A percentile compares a stretch with the other conserved stretches of the same genome.
Conservation (phyloP, 495 filamentous ascomycete genomes). For the Penicillium pancosmium region DNA sequence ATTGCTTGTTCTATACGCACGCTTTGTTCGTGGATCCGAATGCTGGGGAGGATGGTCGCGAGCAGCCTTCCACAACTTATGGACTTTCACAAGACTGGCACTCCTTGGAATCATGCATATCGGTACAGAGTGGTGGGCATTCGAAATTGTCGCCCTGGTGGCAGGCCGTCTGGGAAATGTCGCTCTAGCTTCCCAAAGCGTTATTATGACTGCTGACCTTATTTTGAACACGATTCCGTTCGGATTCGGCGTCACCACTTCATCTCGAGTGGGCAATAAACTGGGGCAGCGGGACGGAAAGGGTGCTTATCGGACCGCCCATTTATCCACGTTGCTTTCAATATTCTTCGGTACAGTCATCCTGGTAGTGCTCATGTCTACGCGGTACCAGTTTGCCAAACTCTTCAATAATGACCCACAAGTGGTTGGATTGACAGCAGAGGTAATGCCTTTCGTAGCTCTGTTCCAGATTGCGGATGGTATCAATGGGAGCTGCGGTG, state of each 20-base stretch:
- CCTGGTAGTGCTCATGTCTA: constrained; percentile 70
- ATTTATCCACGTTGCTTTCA: constrained; percentile 76
- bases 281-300: constrained; percentile 70
- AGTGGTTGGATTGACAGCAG: constrained; percentile 75
- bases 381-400: constrained; percentile 75
- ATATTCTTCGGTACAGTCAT: constrained; percentile 69
- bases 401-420: constrained; percentile 81
- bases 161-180: constrained; percentile 84
- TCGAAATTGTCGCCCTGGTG: constrained; percentile 91
- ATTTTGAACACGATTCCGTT: constrained; percentile 94
- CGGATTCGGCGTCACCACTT: constrained; percentile 83
- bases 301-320: constrained; percentile 73
- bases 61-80: constrained; percentile 63
- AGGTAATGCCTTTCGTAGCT: constrained; percentile 86
- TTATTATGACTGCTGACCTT: constrained; percentile 94
- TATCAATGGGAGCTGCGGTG: constrained; percentile 83
- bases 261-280: constrained; percentile 78
- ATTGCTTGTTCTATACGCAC: constrained; percentile 73
- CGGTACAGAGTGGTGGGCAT: constrained; percentile 96
- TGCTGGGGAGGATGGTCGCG: constrained; percentile 84
- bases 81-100: constrained; percentile 77
- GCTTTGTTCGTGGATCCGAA: constrained; percentile 70
- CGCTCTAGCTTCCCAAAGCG: constrained; percentile 81
- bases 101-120: constrained; percentile 83
- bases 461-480: constrained; percentile 96